These are phyloP conservation scores for Leccinum variicolor DNA, from an alignment of 768 basidiomycete genomes.

Conservation along the genomic window DNA sequence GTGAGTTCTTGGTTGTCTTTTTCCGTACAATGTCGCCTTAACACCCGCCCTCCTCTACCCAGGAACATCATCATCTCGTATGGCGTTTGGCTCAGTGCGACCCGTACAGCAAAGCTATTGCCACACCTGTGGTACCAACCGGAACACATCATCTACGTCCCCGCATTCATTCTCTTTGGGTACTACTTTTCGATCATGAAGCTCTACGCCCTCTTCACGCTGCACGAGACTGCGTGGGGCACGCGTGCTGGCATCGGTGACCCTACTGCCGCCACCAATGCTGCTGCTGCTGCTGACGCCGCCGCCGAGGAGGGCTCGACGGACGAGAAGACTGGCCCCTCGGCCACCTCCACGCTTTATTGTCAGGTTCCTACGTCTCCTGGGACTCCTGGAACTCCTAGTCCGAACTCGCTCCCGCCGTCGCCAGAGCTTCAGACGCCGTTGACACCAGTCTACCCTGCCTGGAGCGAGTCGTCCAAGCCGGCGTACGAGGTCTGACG, in stretches of 20 bases:
- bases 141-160: constrained; percentile 74
- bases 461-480: background rate
- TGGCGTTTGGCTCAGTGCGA: constrained; percentile 64
- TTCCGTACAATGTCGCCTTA: background rate
- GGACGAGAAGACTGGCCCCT: constrained; percentile 24
- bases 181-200: constrained; percentile 97
- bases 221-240: constrained; percentile 96
- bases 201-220: constrained; percentile 82
- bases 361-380: background rate
- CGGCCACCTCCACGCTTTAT: constrained; percentile 11
- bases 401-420: background rate
- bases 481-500: background rate
- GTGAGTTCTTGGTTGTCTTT: constrained; percentile 39
- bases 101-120: constrained; percentile 74
- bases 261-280: constrained; percentile 70
- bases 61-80: constrained; percentile 73
- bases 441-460: background rate
- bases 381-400: background rate
- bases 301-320: background rate
- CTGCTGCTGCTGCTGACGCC: constrained; percentile 32
- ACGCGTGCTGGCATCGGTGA: constrained; percentile 94
- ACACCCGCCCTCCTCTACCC: background rate
- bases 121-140: constrained; percentile 80
- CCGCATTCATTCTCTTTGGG: constrained; percentile 86
- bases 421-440: background rate